These are phyloP conservation scores for Salvia miltiorrhiza DNA, from an alignment of 257 asterid species.

Conservation along the genomic window DNA sequence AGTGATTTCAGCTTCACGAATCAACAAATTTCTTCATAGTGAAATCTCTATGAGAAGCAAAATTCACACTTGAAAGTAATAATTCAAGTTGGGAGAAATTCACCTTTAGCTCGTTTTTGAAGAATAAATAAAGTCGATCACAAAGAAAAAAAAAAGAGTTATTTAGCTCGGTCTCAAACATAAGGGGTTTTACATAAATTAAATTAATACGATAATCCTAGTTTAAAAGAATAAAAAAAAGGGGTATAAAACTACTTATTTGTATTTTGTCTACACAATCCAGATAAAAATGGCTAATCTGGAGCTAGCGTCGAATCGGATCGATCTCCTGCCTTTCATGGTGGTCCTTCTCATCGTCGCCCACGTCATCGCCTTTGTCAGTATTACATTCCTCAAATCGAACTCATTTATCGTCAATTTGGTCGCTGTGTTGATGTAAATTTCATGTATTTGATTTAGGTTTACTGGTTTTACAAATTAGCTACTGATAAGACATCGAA, in stretches of 20 bases:
- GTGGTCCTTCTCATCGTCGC: slow-evolving; percentile 50
- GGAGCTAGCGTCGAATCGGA: slow-evolving; percentile 33
- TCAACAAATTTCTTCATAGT: neutral
- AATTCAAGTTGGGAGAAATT: neutral
- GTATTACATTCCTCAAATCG: slow-evolving; percentile 2
- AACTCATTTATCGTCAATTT: neutral
- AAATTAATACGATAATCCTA: too few relatives aligned
- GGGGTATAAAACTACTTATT: neutral
- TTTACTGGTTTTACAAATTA: slow-evolving; percentile 69
- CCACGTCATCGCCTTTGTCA: slow-evolving; percentile 55
- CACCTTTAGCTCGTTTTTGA: slow-evolving; percentile 11
- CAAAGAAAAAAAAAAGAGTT: neutral
- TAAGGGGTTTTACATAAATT: too few relatives aligned
- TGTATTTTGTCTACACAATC: neutral
- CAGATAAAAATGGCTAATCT: slow-evolving; percentile 38
- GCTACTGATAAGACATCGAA: slow-evolving; percentile 55
- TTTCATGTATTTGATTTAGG: slow-evolving; percentile 23
- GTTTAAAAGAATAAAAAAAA: neutral
- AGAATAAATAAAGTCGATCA: neutral
- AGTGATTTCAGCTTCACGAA: neutral
- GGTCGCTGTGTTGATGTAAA: neutral
- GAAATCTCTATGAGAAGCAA: neutral
- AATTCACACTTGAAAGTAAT: neutral
- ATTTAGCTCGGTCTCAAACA: too few relatives aligned
- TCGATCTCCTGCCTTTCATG: slow-evolving; percentile 50